Evolutionary conservation across 805 yeast genomes (phyloP).

Genomic region (Jamesozyma spencerorum): DNA sequence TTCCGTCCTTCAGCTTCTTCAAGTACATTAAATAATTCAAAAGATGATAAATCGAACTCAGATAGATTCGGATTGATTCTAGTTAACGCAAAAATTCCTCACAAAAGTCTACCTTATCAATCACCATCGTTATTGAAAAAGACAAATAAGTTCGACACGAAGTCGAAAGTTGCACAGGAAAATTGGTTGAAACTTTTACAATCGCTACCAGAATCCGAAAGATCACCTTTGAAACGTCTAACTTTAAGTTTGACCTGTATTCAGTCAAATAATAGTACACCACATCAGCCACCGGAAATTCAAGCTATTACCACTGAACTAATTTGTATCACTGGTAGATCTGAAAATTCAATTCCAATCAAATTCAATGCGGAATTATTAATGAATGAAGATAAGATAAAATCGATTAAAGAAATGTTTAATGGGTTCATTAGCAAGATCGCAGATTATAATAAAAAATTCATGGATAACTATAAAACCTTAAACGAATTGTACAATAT

Average conservation of each 20-base stretch:
- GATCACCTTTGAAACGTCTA: conserved; percentile 18
- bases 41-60: neutral
- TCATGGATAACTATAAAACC: conserved; percentile 13
- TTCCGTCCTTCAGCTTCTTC: conserved; percentile 1
- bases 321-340: conserved; percentile 27
- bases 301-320: conserved; percentile 21
- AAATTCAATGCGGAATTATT: conserved; percentile 28
- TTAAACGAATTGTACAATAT: conserved; percentile 21
- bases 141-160: conserved; percentile 24
- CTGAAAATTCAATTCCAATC: conserved; percentile 32
- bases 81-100: conserved; percentile 23
- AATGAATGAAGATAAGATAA: conserved; percentile 15
- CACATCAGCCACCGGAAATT: conserved; percentile 24
- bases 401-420: conserved; percentile 16
- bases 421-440: conserved; percentile 5
- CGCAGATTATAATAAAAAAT: conserved; percentile 9
- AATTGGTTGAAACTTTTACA: conserved; percentile 23
- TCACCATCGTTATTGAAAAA: conserved; percentile 29
- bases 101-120: conserved; percentile 28
- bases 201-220: conserved; percentile 21
- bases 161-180: conserved; percentile 25
- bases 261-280: conserved; percentile 20
- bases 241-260: conserved; percentile 23
- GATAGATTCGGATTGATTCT: conserved; percentile 24
- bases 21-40: neutral